Evolutionary conservation across 805 yeast species (phyloP).

Genomic region (Geotrichum ghanense): DNA sequence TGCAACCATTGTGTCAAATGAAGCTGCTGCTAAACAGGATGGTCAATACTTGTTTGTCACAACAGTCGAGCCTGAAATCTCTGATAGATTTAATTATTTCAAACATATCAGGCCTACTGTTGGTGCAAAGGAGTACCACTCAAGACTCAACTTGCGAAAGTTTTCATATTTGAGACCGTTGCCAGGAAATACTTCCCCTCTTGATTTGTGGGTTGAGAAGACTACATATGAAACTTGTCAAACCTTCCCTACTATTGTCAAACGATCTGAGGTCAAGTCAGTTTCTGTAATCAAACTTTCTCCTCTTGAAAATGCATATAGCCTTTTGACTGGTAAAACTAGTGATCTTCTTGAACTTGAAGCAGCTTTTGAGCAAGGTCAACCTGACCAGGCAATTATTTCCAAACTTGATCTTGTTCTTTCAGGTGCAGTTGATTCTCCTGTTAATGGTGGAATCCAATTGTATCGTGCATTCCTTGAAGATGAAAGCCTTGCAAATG

Average conservation of each 20-base stretch:
- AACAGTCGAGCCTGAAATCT: conserved; percentile 59
- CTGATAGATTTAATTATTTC: conserved; percentile 25
- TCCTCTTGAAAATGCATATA: conserved; percentile 76
- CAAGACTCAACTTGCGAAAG: conserved; percentile 58
- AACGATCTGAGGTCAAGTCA: conserved; percentile 58
- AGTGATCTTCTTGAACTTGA: conserved; percentile 64
- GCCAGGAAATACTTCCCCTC: conserved; percentile 60
- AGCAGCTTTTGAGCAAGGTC: conserved; percentile 23
- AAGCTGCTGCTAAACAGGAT: conserved; percentile 48
- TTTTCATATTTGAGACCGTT: conserved; percentile 61
- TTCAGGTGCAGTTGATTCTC: conserved; percentile 77
- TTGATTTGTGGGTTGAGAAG: conserved; percentile 84
- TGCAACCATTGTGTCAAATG: conserved; percentile 51
- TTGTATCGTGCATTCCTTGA: conserved; percentile 63
- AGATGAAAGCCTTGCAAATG: conserved; percentile 19
- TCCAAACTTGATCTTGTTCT: conserved; percentile 19
- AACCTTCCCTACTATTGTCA: conserved; percentile 81
- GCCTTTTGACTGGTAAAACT: conserved; percentile 53
- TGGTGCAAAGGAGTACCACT: conserved; percentile 62
- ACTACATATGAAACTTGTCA: conserved; percentile 62
- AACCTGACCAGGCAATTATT: conserved; percentile 29
- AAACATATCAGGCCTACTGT: conserved; percentile 9
- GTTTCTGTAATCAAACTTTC: conserved; percentile 45
- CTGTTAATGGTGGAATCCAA: conserved; percentile 87
- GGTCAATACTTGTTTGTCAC: conserved; percentile 68